Base-by-base conservation (phyloP, 176 grass and related monocot genomes). In the Dendrocalamus sinicus region DNA sequence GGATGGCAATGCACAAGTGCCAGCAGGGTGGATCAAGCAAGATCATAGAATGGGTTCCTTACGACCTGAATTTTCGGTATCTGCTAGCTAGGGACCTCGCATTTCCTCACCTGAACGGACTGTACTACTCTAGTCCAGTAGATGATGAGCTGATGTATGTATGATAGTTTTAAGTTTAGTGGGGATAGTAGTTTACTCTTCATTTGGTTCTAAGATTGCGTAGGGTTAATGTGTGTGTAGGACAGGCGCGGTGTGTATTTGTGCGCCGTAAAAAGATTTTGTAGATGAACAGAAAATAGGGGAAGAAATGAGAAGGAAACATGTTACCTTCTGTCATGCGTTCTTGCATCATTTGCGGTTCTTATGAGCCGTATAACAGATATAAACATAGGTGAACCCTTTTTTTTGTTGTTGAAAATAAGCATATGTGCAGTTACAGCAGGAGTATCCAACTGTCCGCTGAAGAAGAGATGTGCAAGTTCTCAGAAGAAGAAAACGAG, bases 1-100 rank as follows among this genome's bases (percentile, higher is more conserved):
- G 95, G 79, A 80, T 88, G 91, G 95, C 93, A 17, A 90, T 98
- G 91, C 91, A 95, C 26, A 83, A 90, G 83, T 98, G 95, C 83
- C 95, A 94, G 46, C 90, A 87, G 72, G 84, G 88, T 39, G 78
- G 89, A 81, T 87, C 95, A 5, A 87, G 79, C 85, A 98, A 86
- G 89, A 91, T 92, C 63, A 86, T 98, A 3, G 95, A 98, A 61
- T 98, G 95, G 95, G 88, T 98, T 20, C 89, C 91, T 57, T 90
- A 93, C 81, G 93, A 98, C 67, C 86, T 87, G 80, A 92, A 28
- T 64, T 98, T 98, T 73, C 80, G 95, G 61, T 98, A 95, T 54
- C 85, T 98, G 47, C 86, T 98, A 2, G 83, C 95, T 2, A 88
- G 95, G 70, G 93, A 98, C 61, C 76, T 98, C 11, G 91, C 79